Conservation (phyloP, 306 rosid genomes). For the Trifolium subterraneum region DNA sequence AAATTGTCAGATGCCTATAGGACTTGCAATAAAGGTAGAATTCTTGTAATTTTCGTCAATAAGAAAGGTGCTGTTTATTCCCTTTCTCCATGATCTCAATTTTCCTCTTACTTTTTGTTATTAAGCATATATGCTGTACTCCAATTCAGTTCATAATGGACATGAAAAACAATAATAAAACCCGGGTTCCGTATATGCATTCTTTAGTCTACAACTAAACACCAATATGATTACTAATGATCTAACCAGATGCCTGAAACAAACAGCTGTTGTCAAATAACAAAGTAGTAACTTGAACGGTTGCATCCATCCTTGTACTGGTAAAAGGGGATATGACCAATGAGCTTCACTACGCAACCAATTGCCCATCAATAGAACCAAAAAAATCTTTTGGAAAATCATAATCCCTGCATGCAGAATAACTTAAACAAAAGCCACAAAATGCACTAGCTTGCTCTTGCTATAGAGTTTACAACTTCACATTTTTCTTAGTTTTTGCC, state of each 20-base stretch:
- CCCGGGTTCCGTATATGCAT: not conserved
- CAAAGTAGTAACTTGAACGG: not conserved
- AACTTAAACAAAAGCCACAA: too few relatives aligned
- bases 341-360: not conserved
- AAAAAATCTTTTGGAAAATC: not conserved
- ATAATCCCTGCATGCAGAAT: too few relatives aligned
- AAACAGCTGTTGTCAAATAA: slow-evolving; percentile 16
- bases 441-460: not conserved
- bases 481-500: slow-evolving; percentile 13
- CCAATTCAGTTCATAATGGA: slow-evolving; percentile 7
- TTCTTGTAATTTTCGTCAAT: slow-evolving; percentile 3
- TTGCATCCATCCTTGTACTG: slow-evolving; percentile 18
- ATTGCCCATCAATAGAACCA: not conserved
- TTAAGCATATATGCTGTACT: slow-evolving; percentile 8
- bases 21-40: slow-evolving; percentile 27
- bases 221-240: slow-evolving; percentile 5
- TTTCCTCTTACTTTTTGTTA: slow-evolving; percentile 17
- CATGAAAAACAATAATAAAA: not conserved
- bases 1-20: slow-evolving; percentile 9
- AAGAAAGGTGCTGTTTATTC: slow-evolving; percentile 31
- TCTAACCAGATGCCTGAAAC: slow-evolving; percentile 13
- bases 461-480: slow-evolving; percentile 23
- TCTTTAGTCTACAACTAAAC: slow-evolving; percentile 17
- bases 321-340: slow-evolving; percentile 24
- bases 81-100: slow-evolving; percentile 25